A percentile compares a stretch with the other conserved stretches of the same genome.
phyloP scores from a whole-genome alignment of 1,284 basidiomycete species.

The Mrakiaceae sp. region DNA sequence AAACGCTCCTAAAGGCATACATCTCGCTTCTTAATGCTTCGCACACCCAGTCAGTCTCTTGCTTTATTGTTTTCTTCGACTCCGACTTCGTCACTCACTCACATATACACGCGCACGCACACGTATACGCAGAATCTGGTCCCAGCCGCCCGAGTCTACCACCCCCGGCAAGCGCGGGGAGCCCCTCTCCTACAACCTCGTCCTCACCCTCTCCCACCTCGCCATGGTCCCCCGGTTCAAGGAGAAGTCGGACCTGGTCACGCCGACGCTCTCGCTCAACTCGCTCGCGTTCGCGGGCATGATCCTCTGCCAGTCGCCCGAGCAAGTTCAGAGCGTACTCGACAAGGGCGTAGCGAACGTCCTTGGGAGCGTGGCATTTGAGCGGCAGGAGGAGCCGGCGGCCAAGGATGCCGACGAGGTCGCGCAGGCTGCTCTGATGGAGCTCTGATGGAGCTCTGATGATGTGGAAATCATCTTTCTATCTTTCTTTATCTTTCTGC shows the following conservation, averaged over 20 bases:
- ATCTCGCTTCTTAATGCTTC: constrained; percentile 12
- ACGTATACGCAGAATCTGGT: constrained; percentile 1
- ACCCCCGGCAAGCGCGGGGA: neutral
- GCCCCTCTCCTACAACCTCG: constrained; percentile 7
- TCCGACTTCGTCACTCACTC: no score
- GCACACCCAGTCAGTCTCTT: neutral
- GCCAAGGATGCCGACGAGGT: neutral
- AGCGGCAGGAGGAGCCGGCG: neutral
- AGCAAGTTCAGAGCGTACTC: constrained; percentile 3
- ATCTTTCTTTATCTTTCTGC: no score
- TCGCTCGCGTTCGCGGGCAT: constrained; percentile 11
- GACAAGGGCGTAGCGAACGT: neutral
- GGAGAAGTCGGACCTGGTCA: constrained; percentile 5
- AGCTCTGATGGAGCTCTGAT: no score
- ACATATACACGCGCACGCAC: no score
- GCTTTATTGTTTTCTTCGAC: no score
- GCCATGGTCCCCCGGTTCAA: constrained; percentile 7
- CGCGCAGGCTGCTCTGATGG: no score
- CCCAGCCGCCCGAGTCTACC: neutral
- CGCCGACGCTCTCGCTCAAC: constrained; percentile 9
- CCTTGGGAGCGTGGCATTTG: neutral
- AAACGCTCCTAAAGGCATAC: constrained; percentile 2
- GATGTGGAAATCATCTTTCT: no score
- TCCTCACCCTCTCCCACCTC: constrained; percentile 7
- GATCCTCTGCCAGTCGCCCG: neutral